Evolutionary conservation across 345 rosid genomes (phyloP).

Genomic region (Syzygium aromaticum): DNA sequence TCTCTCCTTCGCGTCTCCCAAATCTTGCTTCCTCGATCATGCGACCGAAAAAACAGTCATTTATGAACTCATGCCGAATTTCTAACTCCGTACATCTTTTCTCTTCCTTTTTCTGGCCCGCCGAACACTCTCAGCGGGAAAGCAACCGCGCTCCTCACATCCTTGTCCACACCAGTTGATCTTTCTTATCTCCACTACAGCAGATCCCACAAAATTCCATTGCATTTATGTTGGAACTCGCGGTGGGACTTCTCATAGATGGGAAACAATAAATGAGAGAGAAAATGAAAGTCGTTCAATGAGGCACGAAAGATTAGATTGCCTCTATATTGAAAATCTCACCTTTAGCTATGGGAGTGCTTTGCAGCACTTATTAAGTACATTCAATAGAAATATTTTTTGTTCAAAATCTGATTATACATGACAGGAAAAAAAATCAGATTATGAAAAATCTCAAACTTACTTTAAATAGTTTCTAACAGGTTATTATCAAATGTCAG

Average conservation of each 20-base stretch:
- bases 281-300: not conserved
- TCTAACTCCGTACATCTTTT: not conserved
- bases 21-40: not conserved
- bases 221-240: not conserved
- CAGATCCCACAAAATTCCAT: not conserved
- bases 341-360: not conserved
- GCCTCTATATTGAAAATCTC: not conserved
- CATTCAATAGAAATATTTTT: no score
- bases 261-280: no score
- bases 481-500: no score
- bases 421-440: not conserved
- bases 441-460: not conserved
- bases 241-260: not conserved
- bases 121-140: not conserved
- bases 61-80: no score
- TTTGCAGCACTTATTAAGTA: fast-evolving
- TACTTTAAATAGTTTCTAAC: not conserved
- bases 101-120: not conserved
- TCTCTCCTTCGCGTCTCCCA: not conserved
- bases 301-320: not conserved
- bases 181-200: not conserved
- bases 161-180: not conserved
- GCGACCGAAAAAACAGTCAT: not conserved
- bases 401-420: no score
- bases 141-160: not conserved